Percentiles rank a stretch among this genome's conserved stretches.
Conservation (phyloP, 208 protist genomes). For the Naegleria lovaniensis region DNA sequence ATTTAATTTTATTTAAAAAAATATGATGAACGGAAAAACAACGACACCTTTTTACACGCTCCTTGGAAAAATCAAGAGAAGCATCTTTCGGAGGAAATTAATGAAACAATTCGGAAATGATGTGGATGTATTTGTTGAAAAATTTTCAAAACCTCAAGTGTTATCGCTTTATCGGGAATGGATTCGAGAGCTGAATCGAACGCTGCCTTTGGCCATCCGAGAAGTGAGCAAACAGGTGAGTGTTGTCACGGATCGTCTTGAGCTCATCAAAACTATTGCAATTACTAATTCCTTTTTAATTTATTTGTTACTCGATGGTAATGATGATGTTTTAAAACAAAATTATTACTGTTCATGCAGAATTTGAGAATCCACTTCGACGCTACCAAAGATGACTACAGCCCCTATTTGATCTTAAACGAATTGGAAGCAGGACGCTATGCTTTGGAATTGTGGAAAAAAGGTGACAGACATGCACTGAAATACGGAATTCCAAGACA, state of each 20-base stretch:
- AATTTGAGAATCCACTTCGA: neutral
- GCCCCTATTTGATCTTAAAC: neutral
- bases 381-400: neutral
- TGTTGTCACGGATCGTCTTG: neutral
- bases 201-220: neutral
- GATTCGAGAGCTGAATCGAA: neutral
- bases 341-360: neutral
- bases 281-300: neutral
- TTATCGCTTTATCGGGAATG: neutral
- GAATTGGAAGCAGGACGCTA: neutral
- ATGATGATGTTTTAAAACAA: too few species aligned
- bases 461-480: neutral
- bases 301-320: too few species aligned
- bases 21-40: too few species aligned
- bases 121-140: neutral
- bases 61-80: neutral
- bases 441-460: neutral
- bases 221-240: neutral
- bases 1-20: too few species aligned
- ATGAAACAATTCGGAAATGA: neutral
- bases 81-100: neutral
- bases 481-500: neutral
- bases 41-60: neutral
- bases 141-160: neutral
- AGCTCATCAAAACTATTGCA: neutral